These are phyloP conservation scores for Puccinia triticina DNA, from an alignment of 1,284 basidiomycete genomes.

Conservation along the genomic window DNA sequence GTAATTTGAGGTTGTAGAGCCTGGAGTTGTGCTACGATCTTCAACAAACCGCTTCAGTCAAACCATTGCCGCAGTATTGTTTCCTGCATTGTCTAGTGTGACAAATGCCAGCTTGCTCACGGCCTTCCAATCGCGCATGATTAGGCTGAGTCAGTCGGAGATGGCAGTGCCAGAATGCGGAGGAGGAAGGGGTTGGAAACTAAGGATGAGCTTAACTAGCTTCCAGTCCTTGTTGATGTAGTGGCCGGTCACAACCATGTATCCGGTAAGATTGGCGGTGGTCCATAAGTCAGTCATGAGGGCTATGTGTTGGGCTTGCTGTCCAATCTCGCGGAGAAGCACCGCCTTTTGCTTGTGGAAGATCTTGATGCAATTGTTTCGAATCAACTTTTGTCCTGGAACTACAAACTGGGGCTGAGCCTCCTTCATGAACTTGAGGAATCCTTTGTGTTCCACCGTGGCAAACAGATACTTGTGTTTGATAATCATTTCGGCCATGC, in stretches of 20 bases:
- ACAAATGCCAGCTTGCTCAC: background rate
- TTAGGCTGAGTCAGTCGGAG: background rate
- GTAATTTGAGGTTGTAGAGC: too few species aligned
- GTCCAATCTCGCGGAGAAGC: background rate
- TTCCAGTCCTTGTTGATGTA: background rate
- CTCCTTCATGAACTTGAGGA: background rate
- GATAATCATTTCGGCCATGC: background rate
- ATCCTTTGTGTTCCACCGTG: background rate
- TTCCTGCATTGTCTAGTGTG: too few species aligned
- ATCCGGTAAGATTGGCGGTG: background rate
- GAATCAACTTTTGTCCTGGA: background rate
- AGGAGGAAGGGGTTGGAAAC: background rate
- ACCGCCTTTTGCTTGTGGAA: background rate
- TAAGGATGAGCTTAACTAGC: background rate
- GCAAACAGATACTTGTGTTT: background rate
- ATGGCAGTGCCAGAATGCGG: background rate
- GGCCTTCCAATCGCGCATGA: background rate
- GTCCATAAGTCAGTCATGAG: background rate
- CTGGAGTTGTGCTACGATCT: too few species aligned
- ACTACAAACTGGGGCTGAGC: background rate
- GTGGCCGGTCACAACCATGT: background rate
- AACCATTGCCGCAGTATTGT: too few species aligned
- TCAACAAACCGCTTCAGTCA: too few species aligned
- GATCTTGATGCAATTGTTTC: background rate
- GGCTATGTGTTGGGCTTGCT: background rate